Evolutionary conservation across 306 rosid species (phyloP), one percentile per base, ranked within the genome.

Genomic region (Fragaria ananassa): DNA sequence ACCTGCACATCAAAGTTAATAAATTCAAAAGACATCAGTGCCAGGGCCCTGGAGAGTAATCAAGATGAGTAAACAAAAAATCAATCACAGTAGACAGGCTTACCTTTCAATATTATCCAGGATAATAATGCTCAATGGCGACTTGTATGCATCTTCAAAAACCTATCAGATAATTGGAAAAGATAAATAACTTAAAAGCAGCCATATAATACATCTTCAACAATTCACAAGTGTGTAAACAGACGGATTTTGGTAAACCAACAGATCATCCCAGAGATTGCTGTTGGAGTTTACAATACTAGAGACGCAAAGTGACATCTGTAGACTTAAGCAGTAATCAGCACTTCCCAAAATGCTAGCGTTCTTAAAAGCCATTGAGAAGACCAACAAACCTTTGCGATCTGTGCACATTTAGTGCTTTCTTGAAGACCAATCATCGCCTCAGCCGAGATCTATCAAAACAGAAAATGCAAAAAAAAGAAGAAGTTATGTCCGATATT

Each of bases 101-200:
- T 76, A 96, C 99, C 97, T 89, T 80, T 96, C 99, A 86, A 96
- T 89, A 77, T 92, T 92, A 86, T 96, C 99, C n/a, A 96, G 98
- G 83, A 96, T 77, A 72, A 96, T 86, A 62, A 96, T 91, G 86
- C 99, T 96, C 90, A 91, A 74, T 17, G 99, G 99, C 65, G 98
- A 96, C 87, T 91, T 92, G 90, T 96, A 91, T 44, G 98, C 99
- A 85, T 96, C 99, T 88, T 96, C 99, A 84, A 96, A 96, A 78
- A 92, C 90, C 99, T 96, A 74, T 77, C 21, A 73, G 39, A 85
- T 72, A 72, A 66, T 62, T 77, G 21, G 75, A 17, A n/a, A 31
- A 41, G 17, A 21, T 10, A 53, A 70, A 34, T 5, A 53, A 13
- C 70, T 13, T 64, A 23, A 11, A 42, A 13, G 13, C 18, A 21